Base-by-base conservation (phyloP, 1,139 yeast genomes). In the Scheffersomyces stambukii region DNA sequence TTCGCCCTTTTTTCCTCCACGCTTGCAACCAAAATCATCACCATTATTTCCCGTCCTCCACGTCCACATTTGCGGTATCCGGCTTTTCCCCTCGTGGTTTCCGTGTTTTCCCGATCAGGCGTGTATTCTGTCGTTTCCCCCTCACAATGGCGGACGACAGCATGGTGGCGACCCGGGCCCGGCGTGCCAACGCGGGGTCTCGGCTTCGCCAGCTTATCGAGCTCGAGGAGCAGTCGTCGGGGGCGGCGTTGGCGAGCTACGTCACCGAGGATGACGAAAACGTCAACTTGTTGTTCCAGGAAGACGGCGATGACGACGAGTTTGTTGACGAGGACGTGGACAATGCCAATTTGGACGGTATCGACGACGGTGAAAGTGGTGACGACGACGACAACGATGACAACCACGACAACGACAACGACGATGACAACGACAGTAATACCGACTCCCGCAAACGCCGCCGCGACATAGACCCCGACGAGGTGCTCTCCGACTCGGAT, bases 171-270 rank as follows among this genome's bases (percentile, higher is more conserved):
- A 80, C 93, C 5, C 71, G 96, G 38, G 61, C 77, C 34, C 70
- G 88, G 40, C 76, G 99, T 30, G 58, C 86, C 28, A 91, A 91
- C 57, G 98, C 98, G 1, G 99, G 99, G 8, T 81, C 86, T 30
- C 67, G 93, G 34, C 64, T 91, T 48, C 75, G 77, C 48, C 79
- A 79, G 37, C 67, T 91, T 42, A 63, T 91, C 14, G 81, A 78
- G 37, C 70, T 83, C 23, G 96, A 88, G 46, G 76, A 67, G 38
- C 64, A 54, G 34, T 52, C 60, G 5, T 49, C 54, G 11, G 63
- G 52, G 36, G 8, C 19, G 12, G 13, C 27, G 19, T 24, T 16
- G 8, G 63, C 71, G 23, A 63, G 59, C 35, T 53, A 61, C 19
- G 44, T 55, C 18, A 61, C 67, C 5, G 81, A 76, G 25, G 88